phyloP scores from a whole-genome alignment of 1,139 yeast genomes.

The Sugiyamaella neomexicana region DNA sequence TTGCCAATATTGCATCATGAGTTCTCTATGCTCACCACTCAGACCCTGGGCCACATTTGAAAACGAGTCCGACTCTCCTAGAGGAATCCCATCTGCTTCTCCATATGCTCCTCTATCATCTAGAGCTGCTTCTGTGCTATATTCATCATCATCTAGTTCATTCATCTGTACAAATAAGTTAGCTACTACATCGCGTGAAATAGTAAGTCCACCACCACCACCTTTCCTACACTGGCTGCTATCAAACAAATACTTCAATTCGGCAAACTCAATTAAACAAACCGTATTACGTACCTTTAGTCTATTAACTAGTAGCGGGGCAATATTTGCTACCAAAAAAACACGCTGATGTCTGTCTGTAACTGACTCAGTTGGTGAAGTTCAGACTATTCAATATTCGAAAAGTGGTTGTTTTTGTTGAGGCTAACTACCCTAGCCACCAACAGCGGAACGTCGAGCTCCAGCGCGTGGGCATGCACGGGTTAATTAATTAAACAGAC shows the following conservation, averaged over 20 bases:
- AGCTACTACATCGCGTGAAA: too few relatives aligned
- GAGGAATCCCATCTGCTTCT: constrained; percentile 21
- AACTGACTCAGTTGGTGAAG: not conserved
- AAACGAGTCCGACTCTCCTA: constrained; percentile 44
- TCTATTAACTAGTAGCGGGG: not conserved
- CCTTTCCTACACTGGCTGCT: too few relatives aligned
- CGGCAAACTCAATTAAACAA: not conserved
- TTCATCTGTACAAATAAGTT: constrained; percentile 7
- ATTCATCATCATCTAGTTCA: constrained; percentile 15
- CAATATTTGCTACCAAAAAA: not conserved
- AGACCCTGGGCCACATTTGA: constrained; percentile 94
- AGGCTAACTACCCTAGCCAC: not conserved
- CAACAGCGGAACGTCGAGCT: not conserved
- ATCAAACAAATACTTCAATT: too few relatives aligned
- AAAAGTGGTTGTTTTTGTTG: constrained; percentile 9
- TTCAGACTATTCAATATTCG: not conserved
- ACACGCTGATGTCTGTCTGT: not conserved
- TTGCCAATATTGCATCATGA: constrained; percentile 97
- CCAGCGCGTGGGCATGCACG: not conserved
- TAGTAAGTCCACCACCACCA: too few relatives aligned
- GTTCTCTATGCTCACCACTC: constrained; percentile 74
- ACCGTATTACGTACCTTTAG: not conserved
- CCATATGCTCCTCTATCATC: constrained; percentile 22
- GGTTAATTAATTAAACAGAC: not conserved
- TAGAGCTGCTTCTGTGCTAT: constrained; percentile 10